Conservation (phyloP, 2,329 filamentous ascomycete species). For the Neofusicoccum kwambonambiense region DNA sequence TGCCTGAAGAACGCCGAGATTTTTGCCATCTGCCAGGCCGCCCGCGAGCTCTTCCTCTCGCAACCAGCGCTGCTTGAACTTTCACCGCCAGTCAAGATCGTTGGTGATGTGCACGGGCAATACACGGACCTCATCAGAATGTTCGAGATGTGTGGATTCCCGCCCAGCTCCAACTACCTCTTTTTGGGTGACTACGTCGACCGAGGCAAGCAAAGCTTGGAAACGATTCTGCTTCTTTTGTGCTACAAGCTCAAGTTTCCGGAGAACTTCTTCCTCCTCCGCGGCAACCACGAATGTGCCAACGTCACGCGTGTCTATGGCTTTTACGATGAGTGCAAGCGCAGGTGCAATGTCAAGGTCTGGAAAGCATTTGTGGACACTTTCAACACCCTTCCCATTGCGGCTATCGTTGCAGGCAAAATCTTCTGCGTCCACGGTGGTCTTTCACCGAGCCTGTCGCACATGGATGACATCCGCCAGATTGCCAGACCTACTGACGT, state of each 20-base stretch:
- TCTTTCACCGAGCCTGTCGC: slow-evolving; percentile 82
- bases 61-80: slow-evolving; percentile 92
- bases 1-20: slow-evolving; percentile 98
- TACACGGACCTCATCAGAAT: slow-evolving; percentile 94
- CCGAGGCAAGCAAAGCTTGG: slow-evolving; percentile 89
- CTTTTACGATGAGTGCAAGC: slow-evolving; percentile 98
- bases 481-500: slow-evolving; percentile 96
- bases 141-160: slow-evolving; percentile 98
- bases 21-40: slow-evolving; percentile 84
- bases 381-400: slow-evolving; percentile 93
- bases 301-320: slow-evolving; percentile 95
- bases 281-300: slow-evolving; percentile 95
- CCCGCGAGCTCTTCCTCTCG: slow-evolving; percentile 82
- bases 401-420: slow-evolving; percentile 93
- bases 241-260: slow-evolving; percentile 98
- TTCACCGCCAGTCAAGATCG: slow-evolving; percentile 93
- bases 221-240: slow-evolving; percentile 87
- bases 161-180: slow-evolving; percentile 85
- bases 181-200: slow-evolving; percentile 97
- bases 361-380: slow-evolving; percentile 98
- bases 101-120: slow-evolving; percentile 94
- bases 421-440: slow-evolving; percentile 98
- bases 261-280: slow-evolving; percentile 93
- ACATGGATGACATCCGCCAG: slow-evolving; percentile 98
- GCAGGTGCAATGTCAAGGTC: slow-evolving; percentile 91